Evolutionary conservation across 176 grass and related monocot species (phyloP), one percentile per base, ranked within the genome.

Genomic region (Lolium rigidum): DNA sequence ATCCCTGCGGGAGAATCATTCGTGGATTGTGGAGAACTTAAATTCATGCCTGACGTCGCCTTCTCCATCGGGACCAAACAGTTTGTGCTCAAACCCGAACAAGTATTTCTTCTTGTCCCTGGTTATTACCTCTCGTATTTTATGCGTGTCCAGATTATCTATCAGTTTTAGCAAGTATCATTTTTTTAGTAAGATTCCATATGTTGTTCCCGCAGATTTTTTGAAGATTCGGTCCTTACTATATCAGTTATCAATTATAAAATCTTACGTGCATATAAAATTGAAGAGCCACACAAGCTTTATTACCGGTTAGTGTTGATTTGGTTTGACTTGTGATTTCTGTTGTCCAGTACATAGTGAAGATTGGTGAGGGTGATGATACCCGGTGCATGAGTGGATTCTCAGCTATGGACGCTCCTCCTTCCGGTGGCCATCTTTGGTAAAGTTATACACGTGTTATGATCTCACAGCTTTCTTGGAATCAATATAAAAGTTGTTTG

Each of bases 371-470:
- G 31, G 95, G 91, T 16, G 14, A 68, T 75, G 54, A 71, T 43
- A 73, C 79, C 37, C 91, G 92, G 77, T 98, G 95, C 86, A 95
- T 98, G 44, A 98, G 95, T 31, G 95, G 91, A 73, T 94, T 98
- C 79, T 90, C 93, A 58, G 91, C 95, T 67, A 90, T 95, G 86
- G 91, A 95, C 77, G 57, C 94, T 39, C 89, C 95, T 56, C 93
- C 84, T 85, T 93, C 95, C 54, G 91, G 86, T 48, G 95, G 95
- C 1, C 95, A 91, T 48, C 81, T 98, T 61, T 95, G 95, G 93
- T 98, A 97, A 80, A 60, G 50, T 25, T 75, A 78, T 38, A 13
- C 61, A 59, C 76, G 24, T 49, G 20, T 72, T 7, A 10, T 38
- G 12, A 66, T 15, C 7, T 82, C 7, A 4, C 12, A 70, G 3